Evolutionary conservation across 2,329 filamentous ascomycete genomes (phyloP).

Genomic region (Trichoderma lentiforme): DNA sequence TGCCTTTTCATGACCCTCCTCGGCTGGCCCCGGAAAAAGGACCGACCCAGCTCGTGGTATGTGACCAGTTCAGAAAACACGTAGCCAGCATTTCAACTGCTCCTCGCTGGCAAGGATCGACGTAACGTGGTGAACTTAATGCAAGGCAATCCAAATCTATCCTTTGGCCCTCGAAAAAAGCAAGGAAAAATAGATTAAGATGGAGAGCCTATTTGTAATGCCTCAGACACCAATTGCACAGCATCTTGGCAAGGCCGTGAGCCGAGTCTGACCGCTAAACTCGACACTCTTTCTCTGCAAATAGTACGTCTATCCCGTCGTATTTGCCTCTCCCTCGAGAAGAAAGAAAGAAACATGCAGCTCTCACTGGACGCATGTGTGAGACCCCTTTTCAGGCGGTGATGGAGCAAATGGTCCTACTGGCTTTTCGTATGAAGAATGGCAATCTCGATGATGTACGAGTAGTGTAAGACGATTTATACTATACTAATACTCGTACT

Average conservation of each 20-base stretch:
- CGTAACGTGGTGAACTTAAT: neutral
- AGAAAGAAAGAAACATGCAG: neutral
- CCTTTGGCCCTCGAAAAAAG: neutral
- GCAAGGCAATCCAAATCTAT: neutral
- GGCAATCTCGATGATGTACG: neutral
- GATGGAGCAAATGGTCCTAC: neutral
- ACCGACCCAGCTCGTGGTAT: conserved; percentile 3
- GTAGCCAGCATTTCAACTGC: neutral
- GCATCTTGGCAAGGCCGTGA: neutral
- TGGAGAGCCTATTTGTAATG: neutral
- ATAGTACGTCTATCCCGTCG: neutral
- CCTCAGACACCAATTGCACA: neutral
- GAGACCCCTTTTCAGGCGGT: neutral
- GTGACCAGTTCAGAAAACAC: neutral
- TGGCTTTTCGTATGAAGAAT: neutral
- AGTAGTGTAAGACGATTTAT: neutral
- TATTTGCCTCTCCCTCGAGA: neutral
- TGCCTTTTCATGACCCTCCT: neutral
- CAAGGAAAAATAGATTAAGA: neutral
- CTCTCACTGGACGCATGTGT: neutral
- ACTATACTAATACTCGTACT: neutral
- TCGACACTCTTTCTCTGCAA: neutral
- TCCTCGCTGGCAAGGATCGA: neutral
- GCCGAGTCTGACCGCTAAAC: neutral
- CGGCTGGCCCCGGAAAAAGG: neutral